Base-by-base conservation (phyloP, 257 asterid genomes). In the Voacanga thouarsii region DNA sequence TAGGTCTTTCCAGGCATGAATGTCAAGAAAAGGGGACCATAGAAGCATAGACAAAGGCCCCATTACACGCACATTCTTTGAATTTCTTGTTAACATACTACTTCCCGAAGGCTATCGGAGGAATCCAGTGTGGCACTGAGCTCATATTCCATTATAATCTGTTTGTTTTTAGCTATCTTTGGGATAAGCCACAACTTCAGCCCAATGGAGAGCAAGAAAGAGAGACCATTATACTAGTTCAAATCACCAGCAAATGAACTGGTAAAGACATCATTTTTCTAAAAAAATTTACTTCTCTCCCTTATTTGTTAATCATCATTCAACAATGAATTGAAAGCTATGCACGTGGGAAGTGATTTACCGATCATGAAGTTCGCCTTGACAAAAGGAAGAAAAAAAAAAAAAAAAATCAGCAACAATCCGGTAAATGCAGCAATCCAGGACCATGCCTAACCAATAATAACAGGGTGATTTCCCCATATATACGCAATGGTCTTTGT, bases 161-260 rank as follows among this genome's bases (percentile, higher is more conserved):
- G 44, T 75, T 26, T 63, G 43, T 47, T 75, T 15, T 71, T 61
- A 44, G 71, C 43, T 26, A 75, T 26, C 57, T 43, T 44, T 71
- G 71, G 78, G 71, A 63, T 75, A 75, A 75, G 72, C 45, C 61
- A 45, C 72, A 26, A 44, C 63, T 63, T 61, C 18, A 61, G 51
- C 53, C 59, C 21, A 41, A 75, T 75, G 26, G 7, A 43, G 41
- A 2, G 26, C 45, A 24, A 39, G 5, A 75, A 15, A 19, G 30
- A 60, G 21, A 47, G 60, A 61, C 71, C 44, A 33, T 33, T 5
- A 26, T 39, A 41, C 41, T 39, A 39, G 19, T 24, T 18, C 23
- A 8, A 37, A 39, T 19, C 51, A 37, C 72, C 72, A 67, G 47
- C 69, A 37, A 5, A 43, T 12, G 47, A 51, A 69, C 55, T 19